phyloP scores from a whole-genome alignment of 805 yeast genomes.

The Jamesozyma piceae region DNA sequence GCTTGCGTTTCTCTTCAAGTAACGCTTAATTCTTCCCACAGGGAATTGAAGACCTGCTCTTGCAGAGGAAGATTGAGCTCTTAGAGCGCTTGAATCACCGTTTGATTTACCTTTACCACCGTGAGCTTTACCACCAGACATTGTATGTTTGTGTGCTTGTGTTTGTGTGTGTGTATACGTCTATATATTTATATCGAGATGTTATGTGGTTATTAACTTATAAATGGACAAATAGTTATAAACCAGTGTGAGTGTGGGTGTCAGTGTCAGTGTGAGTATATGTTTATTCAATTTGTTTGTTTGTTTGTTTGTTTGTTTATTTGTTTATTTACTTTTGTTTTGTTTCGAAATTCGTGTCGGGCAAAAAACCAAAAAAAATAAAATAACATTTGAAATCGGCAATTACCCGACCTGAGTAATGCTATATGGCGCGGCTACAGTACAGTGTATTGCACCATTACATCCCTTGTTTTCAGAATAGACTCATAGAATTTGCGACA shows the following conservation, averaged over 20 bases:
- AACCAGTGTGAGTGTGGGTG: neutral
- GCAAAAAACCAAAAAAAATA: neutral
- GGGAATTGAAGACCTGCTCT: conserved; percentile 95
- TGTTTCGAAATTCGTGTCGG: neutral
- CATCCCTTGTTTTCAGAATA: too few species aligned
- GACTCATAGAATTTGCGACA: too few species aligned
- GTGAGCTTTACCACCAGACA: conserved; percentile 86
- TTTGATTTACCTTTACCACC: conserved; percentile 97
- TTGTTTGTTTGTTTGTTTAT: neutral
- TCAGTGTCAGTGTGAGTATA: neutral
- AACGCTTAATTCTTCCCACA: conserved; percentile 97
- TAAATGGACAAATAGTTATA: too few species aligned
- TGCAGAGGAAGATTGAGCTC: conserved; percentile 81
- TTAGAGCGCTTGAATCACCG: conserved; percentile 33
- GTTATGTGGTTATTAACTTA: too few species aligned
- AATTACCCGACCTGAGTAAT: too few species aligned
- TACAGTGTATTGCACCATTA: too few species aligned
- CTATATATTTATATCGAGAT: neutral
- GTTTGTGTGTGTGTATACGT: neutral
- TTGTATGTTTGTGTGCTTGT: conserved; percentile 20
- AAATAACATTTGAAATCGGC: too few species aligned
- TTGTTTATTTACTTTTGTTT: too few species aligned
- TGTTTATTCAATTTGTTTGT: neutral
- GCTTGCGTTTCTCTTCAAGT: conserved; percentile 82
- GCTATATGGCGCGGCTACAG: too few species aligned